These are phyloP conservation scores for Lepidium aucheri DNA, from an alignment of 345 rosid genomes.

Conservation along the genomic window DNA sequence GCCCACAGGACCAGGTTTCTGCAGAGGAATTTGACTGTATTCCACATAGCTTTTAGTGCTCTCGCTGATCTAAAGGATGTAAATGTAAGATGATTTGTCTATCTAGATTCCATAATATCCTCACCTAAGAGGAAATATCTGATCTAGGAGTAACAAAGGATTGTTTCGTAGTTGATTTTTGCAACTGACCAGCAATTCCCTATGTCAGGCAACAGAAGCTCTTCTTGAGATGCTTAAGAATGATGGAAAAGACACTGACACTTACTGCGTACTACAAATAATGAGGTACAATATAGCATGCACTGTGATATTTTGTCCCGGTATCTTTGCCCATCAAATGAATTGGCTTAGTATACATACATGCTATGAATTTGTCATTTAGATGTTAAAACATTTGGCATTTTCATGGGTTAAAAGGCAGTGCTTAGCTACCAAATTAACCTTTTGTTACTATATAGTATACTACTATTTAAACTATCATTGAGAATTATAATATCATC, in stretches of 20 bases:
- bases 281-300: slow-evolving; percentile 49
- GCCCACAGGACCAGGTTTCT: slow-evolving; percentile 56
- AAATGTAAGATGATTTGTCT: slow-evolving; percentile 39
- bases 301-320: background rate
- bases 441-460: background rate
- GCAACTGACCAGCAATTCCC: slow-evolving; percentile 3
- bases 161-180: background rate
- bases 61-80: slow-evolving; percentile 74
- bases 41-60: slow-evolving; percentile 79
- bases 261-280: slow-evolving; percentile 47
- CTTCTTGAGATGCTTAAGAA: slow-evolving; percentile 73
- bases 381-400: slow-evolving; percentile 7
- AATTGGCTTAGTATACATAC: background rate
- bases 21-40: slow-evolving; percentile 51
- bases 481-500: background rate
- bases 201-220: slow-evolving; percentile 57
- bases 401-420: background rate
- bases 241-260: slow-evolving; percentile 59
- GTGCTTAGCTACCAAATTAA: background rate
- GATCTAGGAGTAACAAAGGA: background rate
- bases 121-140: background rate
- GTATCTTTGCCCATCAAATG: background rate
- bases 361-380: background rate
- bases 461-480: background rate
- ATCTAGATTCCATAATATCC: slow-evolving; percentile 2